Conservation (phyloP, 2,329 filamentous ascomycete genomes). For the Ascosphaera apis region DNA sequence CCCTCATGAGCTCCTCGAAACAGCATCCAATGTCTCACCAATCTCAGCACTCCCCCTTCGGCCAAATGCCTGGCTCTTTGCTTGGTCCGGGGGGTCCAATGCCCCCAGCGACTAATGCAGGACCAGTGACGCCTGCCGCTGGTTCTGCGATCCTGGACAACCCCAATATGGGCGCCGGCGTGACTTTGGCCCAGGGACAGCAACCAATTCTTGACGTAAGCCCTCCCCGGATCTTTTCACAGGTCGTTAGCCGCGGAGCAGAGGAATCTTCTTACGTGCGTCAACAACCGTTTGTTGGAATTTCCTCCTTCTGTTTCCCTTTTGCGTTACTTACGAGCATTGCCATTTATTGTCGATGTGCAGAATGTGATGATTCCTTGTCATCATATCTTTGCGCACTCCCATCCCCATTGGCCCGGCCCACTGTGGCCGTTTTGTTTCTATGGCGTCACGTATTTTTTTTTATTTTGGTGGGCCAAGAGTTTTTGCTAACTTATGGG, state of each 20-base stretch:
- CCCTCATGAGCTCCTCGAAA: no score
- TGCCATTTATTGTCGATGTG: not conserved
- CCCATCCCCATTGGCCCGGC: not conserved
- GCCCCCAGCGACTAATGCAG: conserved; percentile 29
- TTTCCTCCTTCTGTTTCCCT: conserved; percentile 1
- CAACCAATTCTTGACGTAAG: conserved; percentile 55
- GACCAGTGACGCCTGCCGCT: conserved; percentile 22
- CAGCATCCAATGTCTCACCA: no score
- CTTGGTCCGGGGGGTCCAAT: conserved; percentile 33
- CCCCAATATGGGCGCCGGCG: conserved; percentile 27
- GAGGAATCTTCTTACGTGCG: not conserved
- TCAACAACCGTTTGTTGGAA: conserved; percentile 3
- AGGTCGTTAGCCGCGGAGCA: not conserved
- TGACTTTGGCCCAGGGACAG: conserved; percentile 49
- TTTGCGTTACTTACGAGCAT: conserved; percentile 2
- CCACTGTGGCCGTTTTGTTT: not conserved
- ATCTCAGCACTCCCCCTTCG: no score
- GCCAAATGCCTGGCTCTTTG: conserved; percentile 40
- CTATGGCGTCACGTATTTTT: conserved; percentile 1
- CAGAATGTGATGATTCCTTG: conserved; percentile 1
- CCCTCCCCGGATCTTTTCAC: conserved; percentile 6
- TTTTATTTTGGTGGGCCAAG: conserved; percentile 1
- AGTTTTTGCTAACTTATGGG: conserved; percentile 3
- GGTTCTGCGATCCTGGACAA: no score
- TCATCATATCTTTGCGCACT: not conserved